phyloP scores from a whole-genome alignment of 192 early-diverging fungal species.

The Coemansia sp. region DNA sequence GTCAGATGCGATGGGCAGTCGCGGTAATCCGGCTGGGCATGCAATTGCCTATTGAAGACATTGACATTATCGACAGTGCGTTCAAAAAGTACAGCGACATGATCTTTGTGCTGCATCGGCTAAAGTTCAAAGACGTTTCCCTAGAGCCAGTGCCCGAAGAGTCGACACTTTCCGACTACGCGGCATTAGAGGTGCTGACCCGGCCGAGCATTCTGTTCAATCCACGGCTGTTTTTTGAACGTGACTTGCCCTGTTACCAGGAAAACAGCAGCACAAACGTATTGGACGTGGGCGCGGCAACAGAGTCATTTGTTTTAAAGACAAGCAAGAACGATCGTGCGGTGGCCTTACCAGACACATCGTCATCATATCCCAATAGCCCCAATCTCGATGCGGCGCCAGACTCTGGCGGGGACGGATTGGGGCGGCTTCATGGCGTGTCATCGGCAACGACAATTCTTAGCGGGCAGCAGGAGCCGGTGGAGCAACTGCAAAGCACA shows the following conservation, averaged over 20 bases:
- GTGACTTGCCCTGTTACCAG: slow-evolving; percentile 27
- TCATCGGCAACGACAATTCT: background rate
- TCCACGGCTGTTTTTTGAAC: slow-evolving; percentile 42
- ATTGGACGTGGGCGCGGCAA: background rate
- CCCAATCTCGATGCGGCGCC: background rate
- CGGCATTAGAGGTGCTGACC: slow-evolving; percentile 24
- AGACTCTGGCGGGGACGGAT: background rate
- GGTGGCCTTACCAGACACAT: background rate
- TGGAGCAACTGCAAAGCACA: background rate
- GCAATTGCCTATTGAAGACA: slow-evolving; percentile 44
- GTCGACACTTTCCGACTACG: background rate
- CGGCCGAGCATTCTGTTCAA: slow-evolving; percentile 42
- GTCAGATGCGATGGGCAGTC: slow-evolving; percentile 41
- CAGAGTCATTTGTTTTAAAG: slow-evolving; percentile 21
- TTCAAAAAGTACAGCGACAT: slow-evolving; percentile 42
- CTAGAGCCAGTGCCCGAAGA: background rate
- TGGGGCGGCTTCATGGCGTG: background rate
- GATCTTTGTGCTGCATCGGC: slow-evolving; percentile 16
- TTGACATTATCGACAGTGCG: slow-evolving; percentile 24
- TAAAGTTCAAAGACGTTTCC: background rate
- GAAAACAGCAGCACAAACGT: background rate
- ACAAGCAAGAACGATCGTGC: background rate
- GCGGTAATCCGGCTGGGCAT: slow-evolving; percentile 42
- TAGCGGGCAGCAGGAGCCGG: background rate
- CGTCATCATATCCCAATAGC: slow-evolving; percentile 1